Evolutionary conservation across 306 rosid genomes (phyloP), one percentile per base, ranked within the genome.

Genomic region (Lotus japonicus): DNA sequence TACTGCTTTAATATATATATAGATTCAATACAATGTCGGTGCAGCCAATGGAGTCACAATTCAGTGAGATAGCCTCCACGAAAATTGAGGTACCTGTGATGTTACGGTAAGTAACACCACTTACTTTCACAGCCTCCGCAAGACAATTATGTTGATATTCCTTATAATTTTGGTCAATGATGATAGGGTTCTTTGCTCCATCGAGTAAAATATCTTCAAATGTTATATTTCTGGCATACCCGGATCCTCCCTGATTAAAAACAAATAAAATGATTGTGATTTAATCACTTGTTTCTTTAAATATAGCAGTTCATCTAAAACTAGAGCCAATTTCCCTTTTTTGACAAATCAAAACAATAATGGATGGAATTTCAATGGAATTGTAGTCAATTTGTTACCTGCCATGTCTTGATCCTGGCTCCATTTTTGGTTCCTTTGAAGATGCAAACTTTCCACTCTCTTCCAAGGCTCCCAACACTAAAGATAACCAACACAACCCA

Each of bases 371-470:
- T 4, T 26, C 31, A 26, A 2, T 26, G 4, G 31, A 26, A 3
- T 3, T 26, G 4, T 3, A 3, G 2, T 26, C 31, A 2, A 26
- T 31, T n/a, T 31, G 36, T 71, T 70, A 86, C 87, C 57, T 7
- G 2, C 84, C 84, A 74, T 67, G 92, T 84, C 82, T 84, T 86
- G 75, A 86, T 84, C 82, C 92, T 79, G 4, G 68, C 85, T 56
- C 84, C 92, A 84, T 84, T 84, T 44, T 31, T 12, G 8, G 82
- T 75, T 31, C 74, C 48, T 1, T 6, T 54, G 57, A 80, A 80
- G 10, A 64, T 86, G 69, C 87, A 81, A 16, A 50, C 0, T 33
- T 13, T 64, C 80, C 79, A 42, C n/a, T 60, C 0, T 28, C 7
- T 5, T 55, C 89, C 92, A 0, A 84, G 81, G 51, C 92, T 84